phyloP scores from a whole-genome alignment of 306 rosid genomes.

The Trichosanthes cucumerina region DNA sequence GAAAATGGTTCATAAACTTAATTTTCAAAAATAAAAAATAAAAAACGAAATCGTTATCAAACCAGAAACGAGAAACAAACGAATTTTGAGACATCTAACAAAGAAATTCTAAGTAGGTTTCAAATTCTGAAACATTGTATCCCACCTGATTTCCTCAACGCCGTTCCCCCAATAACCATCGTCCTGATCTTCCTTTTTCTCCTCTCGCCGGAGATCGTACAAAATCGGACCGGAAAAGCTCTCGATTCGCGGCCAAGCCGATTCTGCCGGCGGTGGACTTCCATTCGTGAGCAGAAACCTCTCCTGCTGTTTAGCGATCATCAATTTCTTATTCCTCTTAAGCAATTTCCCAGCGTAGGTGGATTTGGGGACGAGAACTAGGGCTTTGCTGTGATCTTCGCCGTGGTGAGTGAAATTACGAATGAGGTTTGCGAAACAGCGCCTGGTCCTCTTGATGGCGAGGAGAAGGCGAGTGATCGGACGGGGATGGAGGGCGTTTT shows the following conservation, averaged over 20 bases:
- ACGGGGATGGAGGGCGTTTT: conserved; percentile 25
- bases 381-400: conserved; percentile 44
- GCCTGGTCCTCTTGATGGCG: conserved; percentile 62
- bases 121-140: conserved; percentile 78
- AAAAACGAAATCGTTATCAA: no score
- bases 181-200: conserved; percentile 21
- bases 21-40: no score
- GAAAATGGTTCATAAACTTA: no score
- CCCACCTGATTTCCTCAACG: conserved; percentile 86
- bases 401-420: conserved; percentile 14
- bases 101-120: conserved; percentile 49
- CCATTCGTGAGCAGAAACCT: conserved; percentile 52
- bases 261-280: conserved; percentile 15
- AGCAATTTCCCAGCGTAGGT: conserved; percentile 32
- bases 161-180: conserved; percentile 66
- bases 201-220: conserved; percentile 34
- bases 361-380: conserved; percentile 57
- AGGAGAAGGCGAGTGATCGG: conserved; percentile 39
- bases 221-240: conserved; percentile 45
- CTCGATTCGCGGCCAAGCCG: conserved; percentile 11
- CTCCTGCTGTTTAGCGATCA: conserved; percentile 35
- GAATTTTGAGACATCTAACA: background rate
- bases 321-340: conserved; percentile 44
- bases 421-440: conserved; percentile 36
- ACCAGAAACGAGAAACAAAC: no score